Base-by-base conservation (phyloP, 2,329 filamentous ascomycete genomes). In the Apiospora phragmitis region DNA sequence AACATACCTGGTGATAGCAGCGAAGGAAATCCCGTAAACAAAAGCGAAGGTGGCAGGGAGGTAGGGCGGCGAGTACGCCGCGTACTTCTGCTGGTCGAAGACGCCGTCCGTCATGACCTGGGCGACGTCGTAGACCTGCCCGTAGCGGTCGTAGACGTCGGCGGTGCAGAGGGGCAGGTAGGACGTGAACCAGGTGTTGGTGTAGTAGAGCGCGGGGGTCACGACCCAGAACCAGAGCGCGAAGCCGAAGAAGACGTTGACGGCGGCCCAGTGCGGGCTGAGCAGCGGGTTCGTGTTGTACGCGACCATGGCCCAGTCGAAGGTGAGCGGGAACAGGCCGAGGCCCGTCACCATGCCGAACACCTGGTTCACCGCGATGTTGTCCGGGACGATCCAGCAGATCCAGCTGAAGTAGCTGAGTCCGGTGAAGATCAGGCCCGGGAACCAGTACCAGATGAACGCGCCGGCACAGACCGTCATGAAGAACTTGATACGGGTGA, bases 141-240 rank as follows among this genome's bases (percentile, higher is more conserved):
- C 88, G 0, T 84, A 88, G 71, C 90, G 90, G 78, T 91, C 88
- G 71, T 86, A 90, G 0, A 85, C 85, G 51, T 84, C 81, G 29
- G 87, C 85, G 12, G 84, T 85, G 49, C 87, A 85, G 69, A 90
- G 83, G 0, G 89, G 88, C 21, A 91, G 77, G 68, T 88, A 87
- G 0, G 85, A 83, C 0, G 86, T 85, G 69, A 83, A 80, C 85
- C 85, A 87, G 0, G 82, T 85, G 73, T 86, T 86, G 3, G 81
- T 82, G 71, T 85, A 86, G 76, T 85, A 85, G 1, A 86, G 71
- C 1, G 81, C 83, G 0, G 83, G 83, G 0, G 80, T 82, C 3
- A 85, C 80, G 68, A 86, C 80, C 80, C 83, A 84, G 69, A 85
- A 85, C 65, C 87, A 85, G 7, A 86, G 55, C 0, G 80, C 67